Evolutionary conservation across 495 filamentous ascomycete species (phyloP), one percentile per base, ranked within the genome.

Genomic region (Penicillium robsamsonii): DNA sequence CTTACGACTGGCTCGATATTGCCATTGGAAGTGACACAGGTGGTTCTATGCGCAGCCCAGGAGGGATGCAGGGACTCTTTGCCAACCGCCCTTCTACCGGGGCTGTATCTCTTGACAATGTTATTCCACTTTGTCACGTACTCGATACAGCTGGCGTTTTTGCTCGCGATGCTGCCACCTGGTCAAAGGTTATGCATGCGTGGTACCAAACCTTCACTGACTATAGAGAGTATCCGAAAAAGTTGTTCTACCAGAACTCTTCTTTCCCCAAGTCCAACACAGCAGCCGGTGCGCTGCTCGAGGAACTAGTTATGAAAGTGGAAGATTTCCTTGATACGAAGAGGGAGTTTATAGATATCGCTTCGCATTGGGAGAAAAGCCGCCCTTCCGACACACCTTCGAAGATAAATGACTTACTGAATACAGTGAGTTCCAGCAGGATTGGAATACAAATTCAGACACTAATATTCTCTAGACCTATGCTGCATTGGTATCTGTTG

Each of bases 101-200:
- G 0, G 53, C 61, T 12, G 59, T 66, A 12, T 46, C 42, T 15
- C 58, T 71, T 10, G 64, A 68, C 10, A 20, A 58, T 25, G 77
- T 79, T 30, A 72, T 80, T 72, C 76, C 78, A 11, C 61, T 80
- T 0, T 71, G 70, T 1, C 67, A 73, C 2, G 65, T 52, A 2
- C 68, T 82, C 5, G 79, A 82, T 58, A 80, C 79, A 0, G 69
- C 76, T 8, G 79, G 78, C 3, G 75, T 81, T 50, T 68, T 80
- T 50, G 67, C 76, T 2, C 73, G 81, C 0, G 73, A 79, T 62
- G 74, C 79, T 0, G 52, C 53, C 0, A 56, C 80, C 2, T 83
- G 80, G 80, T 64, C 74, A 1, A 65, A 58, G 5, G 75, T 77
- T 2, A 68, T 72, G 12, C 67, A 74, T n/a, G 78, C 64, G 7